Base-by-base conservation (phyloP, 495 filamentous ascomycete genomes). In the Gamarada debralockiae region DNA sequence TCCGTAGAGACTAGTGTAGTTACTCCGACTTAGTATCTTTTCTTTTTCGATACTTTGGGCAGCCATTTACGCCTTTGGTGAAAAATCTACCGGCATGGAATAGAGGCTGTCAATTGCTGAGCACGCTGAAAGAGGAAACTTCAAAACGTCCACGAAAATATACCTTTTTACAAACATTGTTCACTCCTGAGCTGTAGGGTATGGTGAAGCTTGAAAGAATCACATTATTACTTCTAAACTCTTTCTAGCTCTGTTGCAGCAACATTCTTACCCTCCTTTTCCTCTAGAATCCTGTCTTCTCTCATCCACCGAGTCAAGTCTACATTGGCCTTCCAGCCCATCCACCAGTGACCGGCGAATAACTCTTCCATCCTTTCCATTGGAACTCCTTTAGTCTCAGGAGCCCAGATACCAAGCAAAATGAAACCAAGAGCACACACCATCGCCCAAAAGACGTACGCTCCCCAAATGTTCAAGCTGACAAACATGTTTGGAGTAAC, bases 401-500 rank as follows among this genome's bases (percentile, higher is more conserved):
- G 73, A 67, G 73, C 73, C 68, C 66, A 73, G 33, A 74, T 48
- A 13, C 71, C 70, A 6, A 75, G 61, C n/a, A 73, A 61, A 20
- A 73, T 42, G 12, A 75, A n/a, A 5, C 73, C 71, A 12, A 66
- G 29, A 31, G 62, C 58, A 56, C 73, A 74, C 14, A 75, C 65
- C 12, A 65, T 56, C 0, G 69, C 67, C 71, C 70, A 75, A 53
- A 75, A 75, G 14, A 74, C 59, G 48, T 73, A 75, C 0, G 73
- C 73, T 3, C 73, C 73, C 71, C 70, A 75, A 15, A 71, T 59
- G 45, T 73, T 34, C 34, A 75, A 54, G 14, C 63, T 63, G 27
- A 61, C 66, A 45, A 76, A 71, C 73, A 75, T 74, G 52, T 72
- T 73, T 0, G 69, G 69, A 2, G 73, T 75, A 15, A 75, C 73